Conservation (phyloP, 1,284 basidiomycete genomes). For the Boletus mariae region DNA sequence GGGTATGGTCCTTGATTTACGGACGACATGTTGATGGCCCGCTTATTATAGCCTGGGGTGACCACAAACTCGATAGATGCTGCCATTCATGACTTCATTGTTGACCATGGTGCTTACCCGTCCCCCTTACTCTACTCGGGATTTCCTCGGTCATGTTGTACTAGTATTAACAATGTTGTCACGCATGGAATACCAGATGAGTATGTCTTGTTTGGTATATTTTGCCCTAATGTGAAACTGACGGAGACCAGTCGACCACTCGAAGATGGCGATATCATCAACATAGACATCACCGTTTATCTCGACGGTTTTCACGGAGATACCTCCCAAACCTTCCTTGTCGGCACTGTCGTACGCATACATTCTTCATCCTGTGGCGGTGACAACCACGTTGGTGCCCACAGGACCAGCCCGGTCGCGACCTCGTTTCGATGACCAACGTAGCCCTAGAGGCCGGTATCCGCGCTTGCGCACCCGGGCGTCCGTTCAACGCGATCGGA, state of each 20-base stretch:
- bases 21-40: not conserved
- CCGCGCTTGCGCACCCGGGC: conserved; percentile 71
- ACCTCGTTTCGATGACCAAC: conserved; percentile 60
- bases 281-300: conserved; percentile 82
- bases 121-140: conserved; percentile 79
- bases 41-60: conserved; percentile 53
- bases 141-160: conserved; percentile 86
- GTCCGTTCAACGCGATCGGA: conserved; percentile 73
- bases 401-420: conserved; percentile 64
- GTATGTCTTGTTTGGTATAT: conserved; percentile 39
- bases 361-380: not conserved
- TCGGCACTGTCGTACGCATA: conserved; percentile 65
- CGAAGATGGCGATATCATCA: conserved; percentile 78
- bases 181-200: conserved; percentile 86
- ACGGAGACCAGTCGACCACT: conserved; percentile 60
- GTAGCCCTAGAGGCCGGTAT: conserved; percentile 75
- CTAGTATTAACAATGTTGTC: conserved; percentile 83
- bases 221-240: not conserved
- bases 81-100: conserved; percentile 67
- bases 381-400: not conserved
- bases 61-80: conserved; percentile 76
- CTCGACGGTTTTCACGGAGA: conserved; percentile 82
- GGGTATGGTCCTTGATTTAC: conserved; percentile 19
- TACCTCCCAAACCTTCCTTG: conserved; percentile 76
- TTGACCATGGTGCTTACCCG: conserved; percentile 75